phyloP scores from a whole-genome alignment of 1,284 basidiomycete species.

The Sphagnurus paluster region DNA sequence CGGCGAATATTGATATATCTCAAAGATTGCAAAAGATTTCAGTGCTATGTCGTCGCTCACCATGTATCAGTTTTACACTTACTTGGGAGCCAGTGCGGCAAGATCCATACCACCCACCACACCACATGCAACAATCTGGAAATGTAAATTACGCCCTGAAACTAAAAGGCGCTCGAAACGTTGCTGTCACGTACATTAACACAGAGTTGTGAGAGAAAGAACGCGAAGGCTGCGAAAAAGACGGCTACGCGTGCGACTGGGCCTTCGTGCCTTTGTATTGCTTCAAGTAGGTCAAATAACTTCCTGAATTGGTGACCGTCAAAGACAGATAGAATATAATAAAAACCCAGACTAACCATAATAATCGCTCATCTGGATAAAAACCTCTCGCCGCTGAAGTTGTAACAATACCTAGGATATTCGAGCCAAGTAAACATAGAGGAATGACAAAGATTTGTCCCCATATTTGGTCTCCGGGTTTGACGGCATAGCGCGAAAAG shows the following conservation, averaged over 20 bases:
- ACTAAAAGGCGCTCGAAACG: background rate
- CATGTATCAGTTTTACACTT: background rate
- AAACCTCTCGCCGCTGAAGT: conserved; percentile 10
- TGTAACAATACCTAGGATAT: conserved; percentile 17
- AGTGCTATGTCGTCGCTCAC: background rate
- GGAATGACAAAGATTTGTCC: conserved; percentile 34
- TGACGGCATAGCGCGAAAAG: conserved; percentile 33
- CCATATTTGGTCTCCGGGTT: conserved; percentile 25
- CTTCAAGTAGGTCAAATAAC: conserved; percentile 10
- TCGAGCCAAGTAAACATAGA: conserved; percentile 31
- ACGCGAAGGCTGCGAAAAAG: conserved; percentile 8
- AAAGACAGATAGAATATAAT: background rate
- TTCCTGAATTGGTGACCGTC: background rate
- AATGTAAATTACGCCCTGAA: too few species aligned
- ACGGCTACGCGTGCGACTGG: conserved; percentile 9
- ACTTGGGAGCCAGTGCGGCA: conserved; percentile 8
- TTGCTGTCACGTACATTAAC: conserved; percentile 5
- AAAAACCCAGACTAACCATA: conserved; percentile 2
- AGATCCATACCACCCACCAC: conserved; percentile 14
- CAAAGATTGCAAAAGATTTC: background rate
- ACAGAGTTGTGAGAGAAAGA: conserved; percentile 12
- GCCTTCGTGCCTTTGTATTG: conserved; percentile 10
- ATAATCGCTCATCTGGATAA: conserved; percentile 8
- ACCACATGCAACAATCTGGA: conserved; percentile 10
- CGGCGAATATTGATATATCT: conserved; percentile 12